Percentiles rank a stretch among this genome's conserved stretches.
Conservation (phyloP, 768 basidiomycete genomes). For the Tephrocybe sp. region DNA sequence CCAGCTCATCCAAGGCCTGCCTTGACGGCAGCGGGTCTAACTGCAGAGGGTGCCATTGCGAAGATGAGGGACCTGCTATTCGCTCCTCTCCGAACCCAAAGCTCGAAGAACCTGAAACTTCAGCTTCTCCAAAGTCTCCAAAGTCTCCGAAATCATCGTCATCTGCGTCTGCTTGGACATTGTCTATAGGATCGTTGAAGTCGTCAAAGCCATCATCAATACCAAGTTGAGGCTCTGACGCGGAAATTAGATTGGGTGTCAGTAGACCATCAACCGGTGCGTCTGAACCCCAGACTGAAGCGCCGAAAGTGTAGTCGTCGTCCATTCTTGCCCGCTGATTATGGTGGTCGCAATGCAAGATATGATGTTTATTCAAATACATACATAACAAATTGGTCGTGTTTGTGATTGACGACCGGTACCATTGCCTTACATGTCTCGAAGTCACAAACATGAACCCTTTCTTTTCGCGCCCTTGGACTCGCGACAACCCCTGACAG, state of each 20-base stretch:
- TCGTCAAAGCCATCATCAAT: slow-evolving; percentile 46
- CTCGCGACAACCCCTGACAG: slow-evolving; percentile 44
- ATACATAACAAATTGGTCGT: slow-evolving; percentile 28
- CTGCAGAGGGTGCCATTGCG: slow-evolving; percentile 58
- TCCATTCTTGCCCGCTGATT: slow-evolving; percentile 43
- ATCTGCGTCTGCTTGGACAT: slow-evolving; percentile 39
- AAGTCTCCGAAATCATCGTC: slow-evolving; percentile 88
- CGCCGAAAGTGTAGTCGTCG: slow-evolving; percentile 69
- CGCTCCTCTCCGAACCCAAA: slow-evolving; percentile 41
- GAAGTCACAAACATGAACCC: slow-evolving; percentile 21
- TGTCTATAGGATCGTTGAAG: slow-evolving; percentile 52
- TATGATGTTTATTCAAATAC: not conserved
- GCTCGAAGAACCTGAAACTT: slow-evolving; percentile 26
- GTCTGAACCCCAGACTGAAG: slow-evolving; percentile 68
- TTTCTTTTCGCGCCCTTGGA: slow-evolving; percentile 66
- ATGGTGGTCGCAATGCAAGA: slow-evolving; percentile 11
- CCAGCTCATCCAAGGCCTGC: slow-evolving; percentile 53
- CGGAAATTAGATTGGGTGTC: slow-evolving; percentile 25
- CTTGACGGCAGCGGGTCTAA: slow-evolving; percentile 64
- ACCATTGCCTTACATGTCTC: slow-evolving; percentile 23
- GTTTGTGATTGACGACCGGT: slow-evolving; percentile 19
- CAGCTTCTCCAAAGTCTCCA: slow-evolving; percentile 79
- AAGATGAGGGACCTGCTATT: slow-evolving; percentile 41
- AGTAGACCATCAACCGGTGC: slow-evolving; percentile 30
- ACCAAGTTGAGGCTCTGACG: slow-evolving; percentile 27